Evolutionary conservation across 192 early-diverging fungal species (phyloP), one percentile per base, ranked within the genome.

Genomic region (Coemansia sp.): DNA sequence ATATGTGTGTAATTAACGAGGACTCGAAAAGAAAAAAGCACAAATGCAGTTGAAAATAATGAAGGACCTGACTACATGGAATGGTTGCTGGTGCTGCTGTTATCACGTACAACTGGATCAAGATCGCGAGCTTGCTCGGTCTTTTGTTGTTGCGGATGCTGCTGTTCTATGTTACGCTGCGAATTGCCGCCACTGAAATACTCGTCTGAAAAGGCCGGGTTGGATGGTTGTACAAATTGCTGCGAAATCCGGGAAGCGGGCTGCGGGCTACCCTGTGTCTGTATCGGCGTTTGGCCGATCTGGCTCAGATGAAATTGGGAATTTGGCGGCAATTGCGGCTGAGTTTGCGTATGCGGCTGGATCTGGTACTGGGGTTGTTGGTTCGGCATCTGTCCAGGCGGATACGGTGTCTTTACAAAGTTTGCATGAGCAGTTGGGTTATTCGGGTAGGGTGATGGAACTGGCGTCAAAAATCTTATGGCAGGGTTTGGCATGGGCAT

Each of bases 381-480:
- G n/a, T 55, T 35, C 57, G 56, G 62, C 55, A 36, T 36, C 8
- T 57, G 55, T 33, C 17, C 33, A 36, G 29, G 33, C 14, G 72
- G 72, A 43, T 74, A 74, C 2, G 72, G 72, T 13, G 72, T 68
- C 61, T 63, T 74, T 46, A 67, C 72, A 67, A 68, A 68, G 4
- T 61, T 52, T 38, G 68, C 62, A 48, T 63, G 68, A 4, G 38
- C 46, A 5, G 46, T 2, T 23, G 62, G 22, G 48, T 34, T 61
- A 10, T 66, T 66, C n/a, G 43, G 17, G 49, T 68, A 68, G 9
- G 66, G 72, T 38, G 66, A 61, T 34, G 67, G 72, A 59, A 13
- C 33, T 5, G 63, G 59, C 19, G 60, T 55, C 35, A 57, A 41
- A 53, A 74, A 74, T 29, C 62, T 64, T 49, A 74, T 62, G 2